These are phyloP conservation scores for Corymbia citriodora DNA, from an alignment of 441 rosid species.

Conservation along the genomic window DNA sequence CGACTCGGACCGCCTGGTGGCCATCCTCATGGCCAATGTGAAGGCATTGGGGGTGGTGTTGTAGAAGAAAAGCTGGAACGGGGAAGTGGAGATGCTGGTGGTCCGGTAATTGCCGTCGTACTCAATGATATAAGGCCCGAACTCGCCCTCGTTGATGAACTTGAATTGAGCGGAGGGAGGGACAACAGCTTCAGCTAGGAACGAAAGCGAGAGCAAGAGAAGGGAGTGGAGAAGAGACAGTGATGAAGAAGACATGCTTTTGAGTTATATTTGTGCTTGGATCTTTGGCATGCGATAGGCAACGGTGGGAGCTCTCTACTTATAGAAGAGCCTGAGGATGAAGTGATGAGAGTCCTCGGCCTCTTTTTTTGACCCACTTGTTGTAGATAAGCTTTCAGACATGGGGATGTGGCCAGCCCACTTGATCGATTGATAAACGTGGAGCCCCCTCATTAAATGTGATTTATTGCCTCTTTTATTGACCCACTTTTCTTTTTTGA, in stretches of 20 bases:
- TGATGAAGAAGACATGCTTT: neutral
- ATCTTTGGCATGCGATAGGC: neutral
- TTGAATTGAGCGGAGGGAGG: slow-evolving; percentile 24
- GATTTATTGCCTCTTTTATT: neutral
- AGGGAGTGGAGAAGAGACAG: neutral
- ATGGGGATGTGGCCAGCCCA: neutral
- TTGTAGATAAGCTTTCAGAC: neutral
- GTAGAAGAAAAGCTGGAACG: neutral
- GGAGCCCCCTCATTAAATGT: neutral
- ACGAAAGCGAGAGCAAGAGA: neutral
- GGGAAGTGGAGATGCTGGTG: neutral
- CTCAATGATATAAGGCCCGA: neutral
- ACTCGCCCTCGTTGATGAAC: neutral
- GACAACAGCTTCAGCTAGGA: slow-evolving; percentile 13
- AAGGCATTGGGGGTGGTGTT: neutral
- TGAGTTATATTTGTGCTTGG: neutral
- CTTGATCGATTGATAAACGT: neutral
- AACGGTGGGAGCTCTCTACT: neutral
- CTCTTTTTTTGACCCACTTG: neutral
- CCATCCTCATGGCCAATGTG: neutral
- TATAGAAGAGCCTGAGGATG: neutral
- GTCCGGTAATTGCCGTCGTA: neutral
- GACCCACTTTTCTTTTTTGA: too few relatives aligned
- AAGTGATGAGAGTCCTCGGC: neutral
- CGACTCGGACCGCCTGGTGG: neutral